Percentiles rank a stretch among this genome's conserved stretches.
Conservation (phyloP, 805 yeast genomes). For the Suhomyces emberorum region DNA sequence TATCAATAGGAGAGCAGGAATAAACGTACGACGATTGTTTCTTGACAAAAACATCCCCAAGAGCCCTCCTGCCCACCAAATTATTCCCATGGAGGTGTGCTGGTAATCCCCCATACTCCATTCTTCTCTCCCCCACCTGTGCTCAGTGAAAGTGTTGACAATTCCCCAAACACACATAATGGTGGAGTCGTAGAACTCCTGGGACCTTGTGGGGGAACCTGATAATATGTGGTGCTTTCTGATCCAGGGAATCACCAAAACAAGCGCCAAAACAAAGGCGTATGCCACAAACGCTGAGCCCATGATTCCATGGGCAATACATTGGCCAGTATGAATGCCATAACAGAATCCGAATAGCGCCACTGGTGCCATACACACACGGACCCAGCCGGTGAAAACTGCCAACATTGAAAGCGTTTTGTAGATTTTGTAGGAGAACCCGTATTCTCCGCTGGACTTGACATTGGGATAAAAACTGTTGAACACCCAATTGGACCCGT, state of each 20-base stretch:
- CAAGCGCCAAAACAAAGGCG: conserved; percentile 66
- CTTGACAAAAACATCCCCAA: conserved; percentile 76
- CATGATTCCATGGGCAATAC: conserved; percentile 97
- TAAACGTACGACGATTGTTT: conserved; percentile 56
- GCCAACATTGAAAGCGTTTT: conserved; percentile 45
- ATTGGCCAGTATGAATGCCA: conserved; percentile 82
- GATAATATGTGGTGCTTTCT: conserved; percentile 31
- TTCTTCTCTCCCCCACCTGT: conserved; percentile 83
- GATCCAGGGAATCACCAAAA: conserved; percentile 74
- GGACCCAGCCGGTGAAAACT: conserved; percentile 70
- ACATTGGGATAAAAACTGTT: conserved; percentile 34
- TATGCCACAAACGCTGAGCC: conserved; percentile 83
- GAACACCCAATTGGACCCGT: conserved; percentile 47
- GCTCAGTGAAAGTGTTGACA: conserved; percentile 93
- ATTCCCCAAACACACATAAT: conserved; percentile 89
- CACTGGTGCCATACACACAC: conserved; percentile 75
- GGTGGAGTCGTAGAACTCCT: conserved; percentile 79
- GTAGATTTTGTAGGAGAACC: conserved; percentile 29
- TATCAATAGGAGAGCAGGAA: conserved; percentile 79
- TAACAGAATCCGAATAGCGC: conserved; percentile 87
- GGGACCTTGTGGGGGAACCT: conserved; percentile 42
- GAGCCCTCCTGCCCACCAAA: conserved; percentile 95
- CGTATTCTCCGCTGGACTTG: conserved; percentile 36
- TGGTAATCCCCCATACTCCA: conserved; percentile 95
- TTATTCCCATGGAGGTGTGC: conserved; percentile 93